phyloP scores from a whole-genome alignment of 2,329 filamentous ascomycete species.

The Colletotrichum godetiae region DNA sequence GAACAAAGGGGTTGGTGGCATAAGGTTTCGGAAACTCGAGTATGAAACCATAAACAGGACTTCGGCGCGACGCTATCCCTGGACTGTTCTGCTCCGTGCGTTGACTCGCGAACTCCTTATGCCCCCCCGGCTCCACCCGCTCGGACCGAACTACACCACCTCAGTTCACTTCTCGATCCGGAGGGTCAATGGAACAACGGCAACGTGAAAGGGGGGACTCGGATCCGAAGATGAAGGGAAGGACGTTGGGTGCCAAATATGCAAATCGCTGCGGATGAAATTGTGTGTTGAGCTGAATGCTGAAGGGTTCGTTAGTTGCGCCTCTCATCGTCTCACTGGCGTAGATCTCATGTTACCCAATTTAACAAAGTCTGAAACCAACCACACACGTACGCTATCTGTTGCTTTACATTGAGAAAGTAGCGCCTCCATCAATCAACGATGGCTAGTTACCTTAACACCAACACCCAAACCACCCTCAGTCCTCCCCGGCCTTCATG shows the following conservation, averaged over 20 bases:
- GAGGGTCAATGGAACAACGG: not conserved
- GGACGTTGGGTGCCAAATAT: not conserved
- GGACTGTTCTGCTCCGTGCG: not conserved
- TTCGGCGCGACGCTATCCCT: not conserved
- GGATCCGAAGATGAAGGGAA: not conserved
- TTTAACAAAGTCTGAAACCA: not conserved
- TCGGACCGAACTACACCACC: slow-evolving; percentile 14
- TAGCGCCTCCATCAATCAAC: not conserved
- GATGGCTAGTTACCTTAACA: slow-evolving; percentile 13
- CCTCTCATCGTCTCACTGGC: not conserved
- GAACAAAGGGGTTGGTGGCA: not conserved
- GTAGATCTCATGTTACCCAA: not conserved
- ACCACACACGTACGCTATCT: not conserved
- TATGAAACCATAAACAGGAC: slow-evolving; percentile 8
- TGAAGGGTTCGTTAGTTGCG: not conserved
- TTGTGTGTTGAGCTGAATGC: not conserved
- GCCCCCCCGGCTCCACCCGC: not conserved
- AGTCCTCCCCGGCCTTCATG: slow-evolving; percentile 12
- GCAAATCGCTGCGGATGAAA: not conserved
- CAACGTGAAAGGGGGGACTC: not conserved
- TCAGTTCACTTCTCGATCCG: not conserved
- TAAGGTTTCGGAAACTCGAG: slow-evolving; percentile 24
- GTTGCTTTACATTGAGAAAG: not conserved
- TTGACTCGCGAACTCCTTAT: too few species aligned
- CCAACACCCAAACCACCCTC: not conserved